Percentiles rank a stretch among this genome's conserved stretches.
Evolutionary conservation across 1,284 basidiomycete genomes (phyloP).

Genomic region (Ustilago loliicola): DNA sequence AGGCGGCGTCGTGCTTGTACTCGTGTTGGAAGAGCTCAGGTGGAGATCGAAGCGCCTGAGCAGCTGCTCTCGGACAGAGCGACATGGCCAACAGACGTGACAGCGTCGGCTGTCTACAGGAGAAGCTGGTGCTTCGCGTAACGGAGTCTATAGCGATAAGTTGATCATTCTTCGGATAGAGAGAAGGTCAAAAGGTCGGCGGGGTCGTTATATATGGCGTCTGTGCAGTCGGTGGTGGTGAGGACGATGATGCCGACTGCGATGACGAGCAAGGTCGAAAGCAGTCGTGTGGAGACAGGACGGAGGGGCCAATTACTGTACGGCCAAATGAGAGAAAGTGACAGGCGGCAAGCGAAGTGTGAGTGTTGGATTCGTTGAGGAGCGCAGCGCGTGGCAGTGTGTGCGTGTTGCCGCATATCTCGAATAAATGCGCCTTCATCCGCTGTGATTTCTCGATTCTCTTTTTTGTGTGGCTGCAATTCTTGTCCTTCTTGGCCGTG

Average conservation of each 20-base stretch:
- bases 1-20: slow-evolving; percentile 21
- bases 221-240: background rate
- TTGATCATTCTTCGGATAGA: no score
- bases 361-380: background rate
- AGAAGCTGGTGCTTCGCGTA: no score
- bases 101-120: background rate
- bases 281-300: background rate
- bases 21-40: slow-evolving; percentile 18
- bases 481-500: no score
- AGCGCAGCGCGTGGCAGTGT: slow-evolving; percentile 1
- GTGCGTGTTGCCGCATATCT: background rate
- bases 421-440: background rate
- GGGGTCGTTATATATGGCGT: no score
- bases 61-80: slow-evolving; percentile 31
- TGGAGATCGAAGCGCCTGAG: slow-evolving; percentile 23
- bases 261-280: background rate
- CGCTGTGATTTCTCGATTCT: background rate
- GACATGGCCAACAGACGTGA: slow-evolving; percentile 8
- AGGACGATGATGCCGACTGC: background rate
- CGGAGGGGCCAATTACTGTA: background rate
- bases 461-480: background rate
- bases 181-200: no score
- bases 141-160: no score
- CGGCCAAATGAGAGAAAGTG: background rate
- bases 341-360: slow-evolving; percentile 5